Evolutionary conservation across 768 basidiomycete genomes (phyloP).

Genomic region (Pleurotus citrinopileatus): DNA sequence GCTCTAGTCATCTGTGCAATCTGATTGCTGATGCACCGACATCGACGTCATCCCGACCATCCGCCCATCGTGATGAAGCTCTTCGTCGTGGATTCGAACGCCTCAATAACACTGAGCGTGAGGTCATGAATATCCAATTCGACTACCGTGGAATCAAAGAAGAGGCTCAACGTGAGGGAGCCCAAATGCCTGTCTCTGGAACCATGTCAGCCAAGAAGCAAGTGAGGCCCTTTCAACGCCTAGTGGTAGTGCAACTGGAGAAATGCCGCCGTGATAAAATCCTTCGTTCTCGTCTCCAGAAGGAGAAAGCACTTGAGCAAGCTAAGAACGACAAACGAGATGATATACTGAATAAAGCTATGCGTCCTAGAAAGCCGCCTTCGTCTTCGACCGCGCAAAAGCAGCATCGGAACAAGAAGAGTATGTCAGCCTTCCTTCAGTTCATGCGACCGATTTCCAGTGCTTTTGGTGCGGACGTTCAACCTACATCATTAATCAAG

Average conservation of each 20-base stretch:
- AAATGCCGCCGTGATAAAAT: conserved; percentile 78
- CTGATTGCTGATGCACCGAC: conserved; percentile 55
- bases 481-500: conserved; percentile 40
- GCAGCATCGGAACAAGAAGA: conserved; percentile 84
- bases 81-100: conserved; percentile 73
- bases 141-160: conserved; percentile 75
- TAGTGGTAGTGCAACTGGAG: conserved; percentile 68
- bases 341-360: conserved; percentile 71
- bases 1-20: conserved; percentile 59
- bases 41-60: conserved; percentile 39
- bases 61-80: conserved; percentile 49
- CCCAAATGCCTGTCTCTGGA: conserved; percentile 38
- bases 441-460: conserved; percentile 89
- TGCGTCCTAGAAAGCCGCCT: conserved; percentile 50
- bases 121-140: conserved; percentile 57
- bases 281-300: conserved; percentile 64
- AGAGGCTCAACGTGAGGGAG: conserved; percentile 66
- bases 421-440: conserved; percentile 81
- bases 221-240: conserved; percentile 63
- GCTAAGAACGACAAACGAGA: conserved; percentile 69
- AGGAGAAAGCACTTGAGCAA: conserved; percentile 78
- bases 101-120: conserved; percentile 72
- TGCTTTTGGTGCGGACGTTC: conserved; percentile 70
- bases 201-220: conserved; percentile 50
- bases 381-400: conserved; percentile 50